phyloP scores from a whole-genome alignment of 164 flowering plant genomes.

The Nelumbo lutea region DNA sequence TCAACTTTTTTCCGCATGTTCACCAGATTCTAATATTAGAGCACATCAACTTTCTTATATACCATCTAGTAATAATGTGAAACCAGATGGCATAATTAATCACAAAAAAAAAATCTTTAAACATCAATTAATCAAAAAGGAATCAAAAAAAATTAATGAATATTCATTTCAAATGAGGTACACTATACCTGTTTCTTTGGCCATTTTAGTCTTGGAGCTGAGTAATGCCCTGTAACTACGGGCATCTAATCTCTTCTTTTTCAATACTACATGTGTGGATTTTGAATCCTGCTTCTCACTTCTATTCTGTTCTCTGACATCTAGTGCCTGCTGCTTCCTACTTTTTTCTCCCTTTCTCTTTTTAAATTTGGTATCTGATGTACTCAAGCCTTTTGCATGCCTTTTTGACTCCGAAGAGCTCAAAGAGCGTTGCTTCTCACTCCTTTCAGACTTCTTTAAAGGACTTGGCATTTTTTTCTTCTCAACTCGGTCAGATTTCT shows the following conservation, averaged over 20 bases:
- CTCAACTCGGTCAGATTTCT: conserved; percentile 35
- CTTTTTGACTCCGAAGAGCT: conserved; percentile 37
- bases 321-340: conserved; percentile 19
- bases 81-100: neutral
- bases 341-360: conserved; percentile 26
- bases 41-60: neutral
- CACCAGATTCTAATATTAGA: neutral
- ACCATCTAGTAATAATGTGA: neutral
- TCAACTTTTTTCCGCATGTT: neutral
- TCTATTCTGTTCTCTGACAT: conserved; percentile 17
- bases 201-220: conserved; percentile 12
- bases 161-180: neutral
- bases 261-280: neutral
- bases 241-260: conserved; percentile 35
- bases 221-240: conserved; percentile 36
- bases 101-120: too few species aligned
- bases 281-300: conserved; percentile 11
- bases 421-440: conserved; percentile 23
- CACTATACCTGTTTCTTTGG: conserved; percentile 28
- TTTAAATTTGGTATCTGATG: conserved; percentile 18
- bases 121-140: neutral
- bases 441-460: conserved; percentile 44
- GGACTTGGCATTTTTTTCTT: conserved; percentile 35
- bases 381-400: conserved; percentile 24
- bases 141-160: neutral